Conservation (phyloP, 768 basidiomycete species). For the Hypsizygus marmoreus region DNA sequence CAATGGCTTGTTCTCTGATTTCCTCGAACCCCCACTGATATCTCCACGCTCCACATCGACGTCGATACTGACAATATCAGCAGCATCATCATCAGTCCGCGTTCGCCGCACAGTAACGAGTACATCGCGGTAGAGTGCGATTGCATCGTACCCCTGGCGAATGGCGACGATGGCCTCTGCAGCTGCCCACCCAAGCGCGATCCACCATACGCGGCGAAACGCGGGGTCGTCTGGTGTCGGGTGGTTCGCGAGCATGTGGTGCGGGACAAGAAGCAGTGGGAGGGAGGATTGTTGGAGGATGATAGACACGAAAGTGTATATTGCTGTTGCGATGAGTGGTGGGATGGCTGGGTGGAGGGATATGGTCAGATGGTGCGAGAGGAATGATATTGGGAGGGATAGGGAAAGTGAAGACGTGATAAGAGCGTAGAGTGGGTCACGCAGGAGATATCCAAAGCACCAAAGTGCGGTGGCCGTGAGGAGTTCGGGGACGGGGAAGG, state of each 20-base stretch:
- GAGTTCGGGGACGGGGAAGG: conserved; percentile 67
- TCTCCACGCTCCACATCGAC: background rate
- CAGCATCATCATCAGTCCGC: background rate
- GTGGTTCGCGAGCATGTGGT: conserved; percentile 37
- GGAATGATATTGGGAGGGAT: too few species aligned
- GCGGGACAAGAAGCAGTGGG: conserved; percentile 52
- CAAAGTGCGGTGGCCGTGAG: conserved; percentile 63
- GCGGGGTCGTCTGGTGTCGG: conserved; percentile 58
- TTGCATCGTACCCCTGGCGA: conserved; percentile 69
- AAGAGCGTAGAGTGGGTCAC: conserved; percentile 46
- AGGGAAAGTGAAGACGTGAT: too few species aligned
- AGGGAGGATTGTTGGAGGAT: conserved; percentile 56
- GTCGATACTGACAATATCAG: background rate
- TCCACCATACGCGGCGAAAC: conserved; percentile 76
- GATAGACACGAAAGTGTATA: conserved; percentile 54
- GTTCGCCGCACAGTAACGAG: conserved; percentile 45
- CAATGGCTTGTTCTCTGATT: background rate
- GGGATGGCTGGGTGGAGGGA: conserved; percentile 29
- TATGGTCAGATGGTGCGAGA: conserved; percentile 29
- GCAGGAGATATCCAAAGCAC: conserved; percentile 56
- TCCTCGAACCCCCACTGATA: background rate
- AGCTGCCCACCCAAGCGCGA: conserved; percentile 73
- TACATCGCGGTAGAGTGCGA: conserved; percentile 68
- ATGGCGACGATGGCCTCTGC: conserved; percentile 69
- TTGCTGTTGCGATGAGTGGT: conserved; percentile 38